Conservation (phyloP, 192 early-diverging fungal species). For the Geranomyces variabilis region DNA sequence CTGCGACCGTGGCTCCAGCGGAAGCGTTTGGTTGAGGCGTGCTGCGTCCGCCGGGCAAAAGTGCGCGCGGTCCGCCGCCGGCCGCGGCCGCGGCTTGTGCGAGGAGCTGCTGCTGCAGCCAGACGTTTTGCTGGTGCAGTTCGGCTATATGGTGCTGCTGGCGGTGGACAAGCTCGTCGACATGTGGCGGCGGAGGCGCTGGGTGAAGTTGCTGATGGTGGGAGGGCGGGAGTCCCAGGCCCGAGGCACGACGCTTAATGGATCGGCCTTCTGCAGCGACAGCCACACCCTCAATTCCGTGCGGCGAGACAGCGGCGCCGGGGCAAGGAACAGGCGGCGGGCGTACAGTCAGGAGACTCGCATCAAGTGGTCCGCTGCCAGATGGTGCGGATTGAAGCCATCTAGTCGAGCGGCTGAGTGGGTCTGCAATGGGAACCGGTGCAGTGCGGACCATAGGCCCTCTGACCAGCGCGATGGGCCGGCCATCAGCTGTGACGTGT, state of each 20-base stretch:
- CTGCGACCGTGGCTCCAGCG: neutral
- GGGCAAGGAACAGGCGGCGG: no score
- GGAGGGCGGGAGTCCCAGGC: no score
- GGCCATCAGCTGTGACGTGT: constrained; percentile 10
- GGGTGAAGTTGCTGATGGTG: no score
- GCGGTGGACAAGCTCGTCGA: constrained; percentile 23
- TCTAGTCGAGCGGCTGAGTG: neutral
- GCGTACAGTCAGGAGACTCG: no score
- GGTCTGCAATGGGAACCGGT: neutral
- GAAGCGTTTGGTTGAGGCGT: neutral
- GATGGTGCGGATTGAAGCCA: constrained; percentile 12
- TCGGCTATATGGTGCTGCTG: constrained; percentile 24
- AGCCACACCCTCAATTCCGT: no score
- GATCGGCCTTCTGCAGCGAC: no score
- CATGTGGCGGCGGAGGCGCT: neutral
- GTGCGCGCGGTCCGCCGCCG: no score
- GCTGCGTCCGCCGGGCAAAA: neutral
- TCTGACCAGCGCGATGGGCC: neutral
- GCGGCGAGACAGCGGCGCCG: no score
- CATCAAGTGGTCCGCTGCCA: neutral
- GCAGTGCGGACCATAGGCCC: constrained; percentile 8
- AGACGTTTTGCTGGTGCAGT: constrained; percentile 26
- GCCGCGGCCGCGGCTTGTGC: constrained; percentile 8
- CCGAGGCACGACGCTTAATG: no score
- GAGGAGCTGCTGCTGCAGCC: constrained; percentile 25